Evolutionary conservation across 2,329 filamentous ascomycete genomes (phyloP).

Genomic region (Colletotrichum spaethianum): DNA sequence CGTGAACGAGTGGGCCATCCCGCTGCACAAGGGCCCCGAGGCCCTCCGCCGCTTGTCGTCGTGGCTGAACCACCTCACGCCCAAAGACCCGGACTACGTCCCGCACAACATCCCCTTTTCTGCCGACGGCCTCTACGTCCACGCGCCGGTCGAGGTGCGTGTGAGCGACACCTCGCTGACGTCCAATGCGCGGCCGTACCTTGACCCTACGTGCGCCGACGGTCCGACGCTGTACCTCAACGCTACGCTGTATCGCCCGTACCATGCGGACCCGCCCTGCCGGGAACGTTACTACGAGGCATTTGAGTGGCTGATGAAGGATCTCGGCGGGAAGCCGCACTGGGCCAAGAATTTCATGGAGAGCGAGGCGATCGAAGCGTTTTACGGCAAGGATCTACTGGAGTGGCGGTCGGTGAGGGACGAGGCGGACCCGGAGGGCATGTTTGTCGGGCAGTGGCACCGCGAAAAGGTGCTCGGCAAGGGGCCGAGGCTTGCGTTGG

Average conservation of each 20-base stretch:
- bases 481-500: constrained; percentile 51
- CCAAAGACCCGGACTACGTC: constrained; percentile 76
- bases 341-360: constrained; percentile 93
- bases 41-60: constrained; percentile 85
- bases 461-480: constrained; percentile 73
- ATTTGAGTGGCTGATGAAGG: constrained; percentile 92
- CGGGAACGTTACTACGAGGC: constrained; percentile 85
- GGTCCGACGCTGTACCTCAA: constrained; percentile 90
- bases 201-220: constrained; percentile 79
- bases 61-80: constrained; percentile 79
- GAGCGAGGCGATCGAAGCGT: constrained; percentile 69
- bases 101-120: constrained; percentile 83
- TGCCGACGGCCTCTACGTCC: constrained; percentile 84
- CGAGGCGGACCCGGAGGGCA: constrained; percentile 82
- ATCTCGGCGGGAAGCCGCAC: constrained; percentile 85
- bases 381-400: constrained; percentile 79
- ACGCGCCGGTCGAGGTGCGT: constrained; percentile 93
- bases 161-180: constrained; percentile 77
- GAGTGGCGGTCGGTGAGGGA: constrained; percentile 79
- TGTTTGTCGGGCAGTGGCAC: constrained; percentile 95
- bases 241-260: constrained; percentile 89
- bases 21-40: constrained; percentile 87
- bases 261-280: constrained; percentile 83
- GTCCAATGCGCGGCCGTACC: constrained; percentile 56
- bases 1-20: constrained; percentile 98